phyloP scores from a whole-genome alignment of 2,329 filamentous ascomycete genomes.

The Penicillium italicum region DNA sequence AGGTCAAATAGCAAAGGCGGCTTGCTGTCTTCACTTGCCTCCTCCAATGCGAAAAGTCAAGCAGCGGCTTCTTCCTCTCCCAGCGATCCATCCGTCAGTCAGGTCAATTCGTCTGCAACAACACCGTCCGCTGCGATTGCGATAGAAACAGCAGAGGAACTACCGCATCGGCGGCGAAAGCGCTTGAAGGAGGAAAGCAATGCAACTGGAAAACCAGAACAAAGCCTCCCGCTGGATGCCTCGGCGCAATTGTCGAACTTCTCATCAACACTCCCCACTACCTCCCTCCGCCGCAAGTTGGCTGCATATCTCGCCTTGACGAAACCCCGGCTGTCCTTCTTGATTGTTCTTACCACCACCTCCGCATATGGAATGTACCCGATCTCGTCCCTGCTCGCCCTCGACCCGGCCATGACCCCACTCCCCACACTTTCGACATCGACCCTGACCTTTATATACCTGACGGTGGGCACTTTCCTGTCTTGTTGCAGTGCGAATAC shows the following conservation, averaged over 20 bases:
- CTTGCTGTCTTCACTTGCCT: constrained; percentile 28
- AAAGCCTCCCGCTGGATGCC: constrained; percentile 54
- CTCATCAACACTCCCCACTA: constrained; percentile 54
- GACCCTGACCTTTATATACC: constrained; percentile 84
- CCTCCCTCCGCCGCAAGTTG: constrained; percentile 62
- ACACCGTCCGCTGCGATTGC: constrained; percentile 18
- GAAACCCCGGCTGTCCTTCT: constrained; percentile 89
- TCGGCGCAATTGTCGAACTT: constrained; percentile 58
- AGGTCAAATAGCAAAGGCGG: constrained; percentile 19
- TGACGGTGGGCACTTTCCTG: constrained; percentile 82
- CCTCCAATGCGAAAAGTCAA: constrained; percentile 18
- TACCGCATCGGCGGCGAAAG: constrained; percentile 45
- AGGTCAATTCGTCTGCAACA: constrained; percentile 12
- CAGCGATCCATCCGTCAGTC: constrained; percentile 14
- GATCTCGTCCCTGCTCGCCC: constrained; percentile 78
- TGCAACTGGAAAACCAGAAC: constrained; percentile 25
- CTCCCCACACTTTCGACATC: constrained; percentile 64
- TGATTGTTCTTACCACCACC: constrained; percentile 87
- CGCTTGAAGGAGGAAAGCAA: constrained; percentile 37
- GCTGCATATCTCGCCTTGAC: constrained; percentile 84
- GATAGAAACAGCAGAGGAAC: constrained; percentile 27
- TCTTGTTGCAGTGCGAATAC: constrained; percentile 90
- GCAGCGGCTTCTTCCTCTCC: constrained; percentile 6
- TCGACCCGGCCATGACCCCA: constrained; percentile 65
- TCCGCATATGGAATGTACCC: constrained; percentile 91